Conservation (phyloP, 352 stramenopile genomes). For the Globisporangium iwayamae region DNA sequence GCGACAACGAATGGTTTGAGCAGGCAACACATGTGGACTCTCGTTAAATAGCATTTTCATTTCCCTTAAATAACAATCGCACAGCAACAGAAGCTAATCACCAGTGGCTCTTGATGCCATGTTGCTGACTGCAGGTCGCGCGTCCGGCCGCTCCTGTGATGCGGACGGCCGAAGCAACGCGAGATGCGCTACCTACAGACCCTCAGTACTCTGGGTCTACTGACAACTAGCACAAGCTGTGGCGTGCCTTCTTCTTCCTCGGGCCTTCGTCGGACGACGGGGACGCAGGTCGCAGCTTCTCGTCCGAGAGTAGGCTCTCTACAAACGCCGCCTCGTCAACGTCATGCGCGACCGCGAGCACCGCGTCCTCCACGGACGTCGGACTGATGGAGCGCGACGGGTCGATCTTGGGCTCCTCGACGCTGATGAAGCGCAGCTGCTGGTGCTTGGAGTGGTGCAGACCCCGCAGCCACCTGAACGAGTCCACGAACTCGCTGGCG, state of each 20-base stretch:
- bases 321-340: not conserved
- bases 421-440: slow-evolving; percentile 31
- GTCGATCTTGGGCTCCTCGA: slow-evolving; percentile 34
- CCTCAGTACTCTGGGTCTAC: not conserved
- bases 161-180: not conserved
- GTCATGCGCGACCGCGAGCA: not conserved
- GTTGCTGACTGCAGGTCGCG: not conserved
- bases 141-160: slow-evolving; percentile 4
- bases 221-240: not conserved
- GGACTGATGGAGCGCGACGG: slow-evolving; percentile 34
- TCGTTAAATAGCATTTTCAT: slow-evolving; percentile 11
- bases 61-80: slow-evolving; percentile 13
- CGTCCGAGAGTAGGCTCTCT: not conserved
- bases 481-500: slow-evolving; percentile 28
- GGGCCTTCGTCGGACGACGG: not conserved
- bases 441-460: slow-evolving; percentile 19
- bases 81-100: not conserved
- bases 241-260: slow-evolving; percentile 7
- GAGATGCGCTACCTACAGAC: not conserved
- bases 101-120: not conserved
- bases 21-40: not conserved
- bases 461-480: slow-evolving; percentile 32
- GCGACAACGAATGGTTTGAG: not conserved
- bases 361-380: slow-evolving; percentile 30
- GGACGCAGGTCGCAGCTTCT: slow-evolving; percentile 2